These are phyloP conservation scores for Phtheirospermum japonicum DNA, from an alignment of 257 asterid species.

Conservation along the genomic window DNA sequence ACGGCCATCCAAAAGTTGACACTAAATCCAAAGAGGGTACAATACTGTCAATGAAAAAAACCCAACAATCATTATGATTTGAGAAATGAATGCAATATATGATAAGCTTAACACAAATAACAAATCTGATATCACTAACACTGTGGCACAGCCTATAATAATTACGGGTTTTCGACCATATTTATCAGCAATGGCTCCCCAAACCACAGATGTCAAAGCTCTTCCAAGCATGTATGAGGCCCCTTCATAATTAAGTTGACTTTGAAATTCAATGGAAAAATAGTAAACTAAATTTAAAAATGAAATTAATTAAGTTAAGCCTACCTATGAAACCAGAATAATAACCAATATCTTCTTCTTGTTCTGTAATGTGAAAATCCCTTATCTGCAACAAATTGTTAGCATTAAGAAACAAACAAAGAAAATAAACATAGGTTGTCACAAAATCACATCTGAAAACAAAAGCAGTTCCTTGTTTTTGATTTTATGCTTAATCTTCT, in stretches of 20 bases:
- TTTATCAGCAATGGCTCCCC: constrained; percentile 69
- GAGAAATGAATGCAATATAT: neutral
- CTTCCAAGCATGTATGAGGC: constrained; percentile 73
- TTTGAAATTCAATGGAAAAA: no score
- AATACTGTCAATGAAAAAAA: constrained; percentile 48
- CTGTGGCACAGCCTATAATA: constrained; percentile 53
- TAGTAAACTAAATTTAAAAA: no score
- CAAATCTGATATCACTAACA: constrained; percentile 38
- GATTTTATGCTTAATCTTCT: no score
- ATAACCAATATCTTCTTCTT: constrained; percentile 72
- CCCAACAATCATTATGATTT: constrained; percentile 3
- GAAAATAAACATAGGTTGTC: no score
- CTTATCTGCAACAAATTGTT: constrained; percentile 61
- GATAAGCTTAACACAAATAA: constrained; percentile 5
- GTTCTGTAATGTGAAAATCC: constrained; percentile 67
- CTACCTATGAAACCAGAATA: constrained; percentile 77
- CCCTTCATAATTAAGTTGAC: constrained; percentile 48
- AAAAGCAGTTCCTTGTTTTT: no score
- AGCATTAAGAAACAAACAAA: no score
- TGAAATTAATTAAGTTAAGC: neutral
- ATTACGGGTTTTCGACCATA: constrained; percentile 77
- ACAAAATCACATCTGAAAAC: no score
- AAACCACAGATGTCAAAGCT: constrained; percentile 60
- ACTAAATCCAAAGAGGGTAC: constrained; percentile 81
- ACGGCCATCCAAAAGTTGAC: constrained; percentile 76